Percentiles rank a stretch among this genome's conserved stretches.
These are phyloP conservation scores for Penicillium taxi DNA, from an alignment of 495 filamentous ascomycete genomes.

Conservation along the genomic window DNA sequence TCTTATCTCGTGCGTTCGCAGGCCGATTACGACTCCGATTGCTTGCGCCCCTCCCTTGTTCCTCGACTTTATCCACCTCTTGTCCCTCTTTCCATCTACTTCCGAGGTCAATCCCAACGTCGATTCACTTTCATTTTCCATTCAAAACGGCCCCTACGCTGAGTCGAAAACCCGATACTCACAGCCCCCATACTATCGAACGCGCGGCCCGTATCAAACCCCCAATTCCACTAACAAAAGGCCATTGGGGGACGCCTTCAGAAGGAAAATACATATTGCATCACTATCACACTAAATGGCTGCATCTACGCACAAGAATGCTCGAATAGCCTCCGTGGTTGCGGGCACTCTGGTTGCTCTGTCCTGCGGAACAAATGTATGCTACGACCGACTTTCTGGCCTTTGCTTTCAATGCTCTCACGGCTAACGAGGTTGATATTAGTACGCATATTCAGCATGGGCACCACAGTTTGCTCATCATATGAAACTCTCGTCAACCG, in stretches of 20 bases:
- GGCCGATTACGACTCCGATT: conserved; percentile 18
- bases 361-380: conserved; percentile 87
- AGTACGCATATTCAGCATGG: conserved; percentile 99
- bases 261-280: not conserved
- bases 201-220: not conserved
- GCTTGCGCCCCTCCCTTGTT: conserved; percentile 10
- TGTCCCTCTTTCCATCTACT: not conserved
- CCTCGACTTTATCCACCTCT: conserved; percentile 3
- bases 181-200: not conserved
- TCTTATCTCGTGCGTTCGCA: too few species aligned
- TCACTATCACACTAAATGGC: conserved; percentile 16
- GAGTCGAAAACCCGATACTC: not conserved
- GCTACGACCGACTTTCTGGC: conserved; percentile 16
- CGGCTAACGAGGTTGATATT: conserved; percentile 4
- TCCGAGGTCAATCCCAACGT: conserved; percentile 1
- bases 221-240: conserved; percentile 1
- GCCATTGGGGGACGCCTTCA: not conserved
- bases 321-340: conserved; percentile 64
- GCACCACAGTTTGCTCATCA: conserved; percentile 85
- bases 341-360: conserved; percentile 82
- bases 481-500: conserved; percentile 77
- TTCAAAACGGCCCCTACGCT: not conserved
- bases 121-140: too few species aligned
- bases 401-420: not conserved
- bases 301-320: conserved; percentile 20